These are phyloP conservation scores for Silene uniflora DNA, from an alignment of 148 eudicot species.

Conservation along the genomic window DNA sequence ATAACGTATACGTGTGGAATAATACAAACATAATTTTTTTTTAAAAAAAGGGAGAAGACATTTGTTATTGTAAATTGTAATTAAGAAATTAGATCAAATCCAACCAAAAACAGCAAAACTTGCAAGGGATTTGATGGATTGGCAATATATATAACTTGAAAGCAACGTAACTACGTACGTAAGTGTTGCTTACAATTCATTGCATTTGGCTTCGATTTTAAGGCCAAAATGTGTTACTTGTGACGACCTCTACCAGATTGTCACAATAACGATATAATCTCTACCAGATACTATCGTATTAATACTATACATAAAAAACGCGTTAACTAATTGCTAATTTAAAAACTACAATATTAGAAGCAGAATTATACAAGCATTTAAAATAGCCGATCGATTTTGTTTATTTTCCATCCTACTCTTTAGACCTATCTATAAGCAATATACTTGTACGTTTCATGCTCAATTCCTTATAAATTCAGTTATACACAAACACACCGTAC, in stretches of 20 bases:
- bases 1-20: neutral
- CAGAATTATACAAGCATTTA: too few species aligned
- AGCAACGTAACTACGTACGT: too few species aligned
- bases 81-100: neutral
- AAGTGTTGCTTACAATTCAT: neutral
- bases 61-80: too few species aligned
- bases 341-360: too few species aligned
- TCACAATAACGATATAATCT: too few species aligned
- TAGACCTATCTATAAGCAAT: neutral
- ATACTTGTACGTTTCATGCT: neutral
- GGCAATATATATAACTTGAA: constrained; percentile 21
- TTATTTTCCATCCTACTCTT: neutral
- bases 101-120: constrained; percentile 6
- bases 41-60: neutral
- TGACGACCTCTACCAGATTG: neutral
- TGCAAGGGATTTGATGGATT: neutral
- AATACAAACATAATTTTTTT: neutral
- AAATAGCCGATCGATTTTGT: too few species aligned
- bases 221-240: neutral
- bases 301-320: too few species aligned
- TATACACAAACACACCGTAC: too few species aligned
- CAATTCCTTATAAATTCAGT: neutral
- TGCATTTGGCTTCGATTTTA: constrained; percentile 7
- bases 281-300: too few species aligned
- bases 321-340: too few species aligned